A percentile compares a stretch with the other conserved stretches of the same genome.
phyloP scores from a whole-genome alignment of 140 eudicot species.

The Flaveria floridana region DNA sequence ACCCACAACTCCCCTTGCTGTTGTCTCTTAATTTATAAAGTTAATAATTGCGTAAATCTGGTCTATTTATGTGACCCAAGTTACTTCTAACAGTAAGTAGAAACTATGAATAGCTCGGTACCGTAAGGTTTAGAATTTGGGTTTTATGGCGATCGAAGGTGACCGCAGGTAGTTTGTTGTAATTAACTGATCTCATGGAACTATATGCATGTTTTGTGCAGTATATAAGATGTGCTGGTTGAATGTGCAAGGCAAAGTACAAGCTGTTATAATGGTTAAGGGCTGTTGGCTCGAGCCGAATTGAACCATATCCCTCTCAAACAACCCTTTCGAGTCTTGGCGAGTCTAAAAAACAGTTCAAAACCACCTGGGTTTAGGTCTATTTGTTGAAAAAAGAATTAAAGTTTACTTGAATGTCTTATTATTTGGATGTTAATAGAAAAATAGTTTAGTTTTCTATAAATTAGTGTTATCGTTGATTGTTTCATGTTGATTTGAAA shows the following conservation, averaged over 20 bases:
- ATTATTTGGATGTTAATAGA: too few species aligned
- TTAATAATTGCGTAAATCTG: conserved; percentile 44
- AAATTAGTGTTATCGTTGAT: too few species aligned
- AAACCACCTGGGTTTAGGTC: too few species aligned
- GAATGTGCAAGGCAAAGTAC: neutral
- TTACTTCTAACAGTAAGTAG: conserved; percentile 61
- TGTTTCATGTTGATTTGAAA: too few species aligned
- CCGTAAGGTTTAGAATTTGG: conserved; percentile 41
- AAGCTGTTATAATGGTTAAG: neutral
- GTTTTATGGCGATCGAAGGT: neutral
- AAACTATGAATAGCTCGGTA: conserved; percentile 22
- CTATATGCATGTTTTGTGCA: conserved; percentile 32
- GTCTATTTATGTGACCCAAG: conserved; percentile 53
- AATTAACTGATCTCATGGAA: conserved; percentile 27
- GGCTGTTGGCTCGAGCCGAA: neutral
- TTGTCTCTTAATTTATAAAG: conserved; percentile 18
- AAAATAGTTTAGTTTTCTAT: too few species aligned
- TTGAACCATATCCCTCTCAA: neutral
- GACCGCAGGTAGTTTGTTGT: conserved; percentile 26
- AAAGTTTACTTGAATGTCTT: too few species aligned
- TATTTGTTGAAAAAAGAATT: too few species aligned
- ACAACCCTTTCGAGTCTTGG: too few species aligned
- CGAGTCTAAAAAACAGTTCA: too few species aligned
- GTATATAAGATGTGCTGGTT: conserved; percentile 17
- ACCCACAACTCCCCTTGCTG: conserved; percentile 5